A percentile compares a stretch with the other conserved stretches of the same genome.
Evolutionary conservation across 331 rosid species (phyloP).

Genomic region (Saraca asoca): DNA sequence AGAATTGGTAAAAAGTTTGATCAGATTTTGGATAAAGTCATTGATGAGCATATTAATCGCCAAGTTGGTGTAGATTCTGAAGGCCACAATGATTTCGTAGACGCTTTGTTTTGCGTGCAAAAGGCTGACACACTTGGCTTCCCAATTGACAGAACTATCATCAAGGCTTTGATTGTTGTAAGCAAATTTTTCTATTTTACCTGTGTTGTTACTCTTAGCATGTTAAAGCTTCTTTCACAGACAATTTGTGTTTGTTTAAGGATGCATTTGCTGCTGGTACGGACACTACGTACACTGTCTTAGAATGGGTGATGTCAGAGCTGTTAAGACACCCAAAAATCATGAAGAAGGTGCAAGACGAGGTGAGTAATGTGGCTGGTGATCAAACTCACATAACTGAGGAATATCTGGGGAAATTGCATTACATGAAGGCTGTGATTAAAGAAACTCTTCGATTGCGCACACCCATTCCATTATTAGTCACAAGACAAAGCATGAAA

Average conservation of each 20-base stretch:
- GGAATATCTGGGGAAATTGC: constrained; percentile 12
- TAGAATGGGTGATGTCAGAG: constrained; percentile 24
- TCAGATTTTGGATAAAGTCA: constrained; percentile 28
- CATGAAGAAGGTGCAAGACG: constrained; percentile 11
- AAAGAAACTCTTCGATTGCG: constrained; percentile 27
- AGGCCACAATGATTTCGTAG: constrained; percentile 38
- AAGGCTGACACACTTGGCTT: constrained; percentile 24
- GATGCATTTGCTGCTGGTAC: constrained; percentile 12
- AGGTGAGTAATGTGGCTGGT: constrained; percentile 2
- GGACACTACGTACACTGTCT: neutral
- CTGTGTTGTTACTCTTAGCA: too few relatives aligned
- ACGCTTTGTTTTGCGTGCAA: constrained; percentile 34
- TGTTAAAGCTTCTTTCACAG: too few relatives aligned
- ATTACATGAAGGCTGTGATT: constrained; percentile 15
- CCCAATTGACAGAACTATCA: constrained; percentile 26
- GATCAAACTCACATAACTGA: neutral
- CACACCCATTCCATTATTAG: neutral
- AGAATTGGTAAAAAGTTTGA: constrained; percentile 35
- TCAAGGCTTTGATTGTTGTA: constrained; percentile 20
- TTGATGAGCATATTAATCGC: constrained; percentile 32
- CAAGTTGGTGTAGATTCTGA: neutral
- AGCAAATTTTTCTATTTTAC: too few relatives aligned
- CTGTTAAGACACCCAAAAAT: neutral
- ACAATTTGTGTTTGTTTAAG: neutral
- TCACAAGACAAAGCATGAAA: constrained; percentile 8